Evolutionary conservation across 2,329 filamentous ascomycete species (phyloP), one percentile per base, ranked within the genome.

Genomic region (Coniochaeta hoffmannii): DNA sequence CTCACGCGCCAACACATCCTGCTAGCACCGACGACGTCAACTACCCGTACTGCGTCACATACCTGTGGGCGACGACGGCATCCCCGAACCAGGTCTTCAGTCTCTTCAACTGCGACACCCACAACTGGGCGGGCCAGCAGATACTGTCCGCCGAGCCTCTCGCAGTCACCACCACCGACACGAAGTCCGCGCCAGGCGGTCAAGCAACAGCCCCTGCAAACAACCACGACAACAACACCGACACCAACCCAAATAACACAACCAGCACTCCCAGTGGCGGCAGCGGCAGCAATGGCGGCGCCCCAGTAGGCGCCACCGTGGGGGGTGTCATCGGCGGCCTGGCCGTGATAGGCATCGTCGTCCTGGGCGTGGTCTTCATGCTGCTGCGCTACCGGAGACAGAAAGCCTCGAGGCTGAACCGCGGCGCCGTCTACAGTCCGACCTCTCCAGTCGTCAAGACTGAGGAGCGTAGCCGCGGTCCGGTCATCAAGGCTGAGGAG

Each of bases 61-160:
- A 62, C 53, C 53, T 61, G 14, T 64, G 59, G 59, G 59, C 61
- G 7, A 62, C 62, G 5, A 52, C 57, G 4, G 58, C 50, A 8
- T 58, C 59, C 4, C 61, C 62, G 3, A 60, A 59, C 19, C 32
- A 54, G 11, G 35, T 61, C 3, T 79, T 61, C 55, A 62, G 57
- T 7, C 41, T 63, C 28, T 61, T 55, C 52, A 57, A 58, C 41
- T 64, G 62, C 55, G 55, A 61, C 49, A 52, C 53, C 24, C 50
- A 58, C n/a, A 38, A 26, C 2, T 60, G 55, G 49, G 53, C 61
- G 3, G 60, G 56, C 12, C 50, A 57, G 30, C 55, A 55, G 31
- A 56, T 59, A 24, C 52, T 61, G 4, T n/a, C 52, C 2, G 54
- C 61, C 17, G 54, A 54, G 38, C 53, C 50, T 4, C 10, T 36